Percentiles rank a stretch among this genome's conserved stretches.
phyloP scores from a whole-genome alignment of 164 flowering plant genomes.

The Tinospora cordifolia region DNA sequence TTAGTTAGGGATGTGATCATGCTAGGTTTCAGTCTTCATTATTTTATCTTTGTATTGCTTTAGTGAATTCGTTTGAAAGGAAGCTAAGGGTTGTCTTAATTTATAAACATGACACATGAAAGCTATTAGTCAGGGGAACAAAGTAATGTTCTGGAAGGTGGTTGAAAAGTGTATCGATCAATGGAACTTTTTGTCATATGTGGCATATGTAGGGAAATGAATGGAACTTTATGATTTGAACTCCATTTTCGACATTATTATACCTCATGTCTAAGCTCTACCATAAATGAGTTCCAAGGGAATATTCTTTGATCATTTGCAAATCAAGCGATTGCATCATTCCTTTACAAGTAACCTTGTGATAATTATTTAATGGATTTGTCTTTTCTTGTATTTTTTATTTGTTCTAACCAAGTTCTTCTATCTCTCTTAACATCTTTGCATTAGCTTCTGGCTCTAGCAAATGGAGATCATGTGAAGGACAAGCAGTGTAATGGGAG shows the following conservation, averaged over 20 bases:
- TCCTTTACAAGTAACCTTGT: neutral
- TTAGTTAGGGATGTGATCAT: too few relatives aligned
- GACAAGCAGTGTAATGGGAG: slow-evolving; percentile 89
- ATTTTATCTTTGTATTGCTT: too few relatives aligned
- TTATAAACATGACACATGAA: too few relatives aligned
- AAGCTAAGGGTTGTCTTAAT: too few relatives aligned
- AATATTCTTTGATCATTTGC: neutral
- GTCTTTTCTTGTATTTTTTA: neutral
- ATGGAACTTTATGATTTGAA: neutral
- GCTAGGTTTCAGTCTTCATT: too few relatives aligned
- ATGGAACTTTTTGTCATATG: neutral
- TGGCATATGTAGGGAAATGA: neutral
- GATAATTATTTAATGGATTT: neutral
- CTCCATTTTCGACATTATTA: neutral
- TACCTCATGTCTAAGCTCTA: neutral
- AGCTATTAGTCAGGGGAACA: too few relatives aligned
- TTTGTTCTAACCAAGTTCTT: neutral
- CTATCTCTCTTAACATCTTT: neutral
- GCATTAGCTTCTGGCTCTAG: slow-evolving; percentile 79
- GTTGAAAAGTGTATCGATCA: too few relatives aligned
- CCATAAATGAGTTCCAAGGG: neutral
- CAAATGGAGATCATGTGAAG: slow-evolving; percentile 95
- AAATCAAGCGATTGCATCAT: neutral
- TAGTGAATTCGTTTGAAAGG: too few relatives aligned
- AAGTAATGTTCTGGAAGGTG: too few relatives aligned